Evolutionary conservation across 768 basidiomycete genomes (phyloP), one percentile per base, ranked within the genome.

Genomic region (Mycena galopus): DNA sequence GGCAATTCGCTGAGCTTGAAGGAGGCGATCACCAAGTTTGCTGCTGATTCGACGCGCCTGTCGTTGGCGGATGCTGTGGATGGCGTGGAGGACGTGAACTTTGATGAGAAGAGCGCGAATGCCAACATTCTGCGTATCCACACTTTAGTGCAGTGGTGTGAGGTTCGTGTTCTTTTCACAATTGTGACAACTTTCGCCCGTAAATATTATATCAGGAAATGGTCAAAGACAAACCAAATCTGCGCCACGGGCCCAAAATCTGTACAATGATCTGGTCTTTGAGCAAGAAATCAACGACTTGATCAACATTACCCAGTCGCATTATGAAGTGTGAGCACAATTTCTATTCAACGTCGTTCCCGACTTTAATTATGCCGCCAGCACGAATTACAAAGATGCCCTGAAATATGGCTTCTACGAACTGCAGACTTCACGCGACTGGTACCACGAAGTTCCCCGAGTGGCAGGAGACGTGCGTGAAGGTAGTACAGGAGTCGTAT

Each of bases 401-500:
- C 82, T 98, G 72, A 97, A 98, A 82, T 93, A 88, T 74, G 97
- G 97, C 57, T 97, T 98, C 84, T 99, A 96, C 87, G 96, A 98
- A 78, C 89, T 97, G 75, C 96, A 98, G 81, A 93, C 90, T 60
- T 87, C 91, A 2, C 94, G 98, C 56, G 97, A 99, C 80, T 96
- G 96, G 93, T 99, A 99, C 81, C 95, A 96, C 69, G 94, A 96
- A 79, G 95, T 99, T 96, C 90, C 98, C 98, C 0, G 92, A 91
- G 75, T 99, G 98, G 97, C 97, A 99, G 81, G 91, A 96, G 76
- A 81, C 82, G 32, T 94, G 94, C 77, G 93, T 98, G 60, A 88
- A 91, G 77, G 85, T 91, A 47, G 87, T 97, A 59, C 89, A 90
- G 83, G 90, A 91, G 16, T 85, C 92, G 29, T 96, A 93, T 77